Evolutionary conservation across 345 rosid genomes (phyloP).

Genomic region (Luvunga scandens): DNA sequence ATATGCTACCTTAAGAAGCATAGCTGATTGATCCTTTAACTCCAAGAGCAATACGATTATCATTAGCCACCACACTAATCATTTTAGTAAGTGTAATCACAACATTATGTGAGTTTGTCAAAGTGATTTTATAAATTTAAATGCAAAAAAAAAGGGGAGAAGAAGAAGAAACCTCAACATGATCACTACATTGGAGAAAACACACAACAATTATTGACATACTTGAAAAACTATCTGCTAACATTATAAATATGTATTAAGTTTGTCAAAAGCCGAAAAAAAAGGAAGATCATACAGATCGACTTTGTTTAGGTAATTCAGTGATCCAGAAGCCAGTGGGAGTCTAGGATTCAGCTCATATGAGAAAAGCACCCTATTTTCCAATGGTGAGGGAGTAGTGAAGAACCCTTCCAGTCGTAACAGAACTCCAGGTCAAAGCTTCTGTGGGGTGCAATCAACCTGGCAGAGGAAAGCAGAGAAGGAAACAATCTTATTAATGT

Average conservation of each 20-base stretch:
- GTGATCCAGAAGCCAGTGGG: background rate
- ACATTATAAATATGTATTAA: background rate
- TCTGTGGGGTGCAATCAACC: background rate
- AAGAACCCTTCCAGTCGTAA: background rate
- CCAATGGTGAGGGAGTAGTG: background rate
- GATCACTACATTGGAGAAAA: background rate
- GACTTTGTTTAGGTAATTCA: background rate
- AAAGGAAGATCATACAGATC: background rate
- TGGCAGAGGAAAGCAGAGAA: background rate
- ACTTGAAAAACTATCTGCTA: background rate
- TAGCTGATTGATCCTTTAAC: background rate
- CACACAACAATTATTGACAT: background rate
- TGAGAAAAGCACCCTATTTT: background rate
- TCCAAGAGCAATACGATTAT: background rate
- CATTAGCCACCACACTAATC: background rate
- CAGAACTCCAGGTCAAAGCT: background rate
- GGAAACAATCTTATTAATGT: background rate
- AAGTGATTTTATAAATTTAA: too few species aligned
- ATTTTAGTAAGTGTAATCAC: background rate
- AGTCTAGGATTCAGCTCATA: background rate
- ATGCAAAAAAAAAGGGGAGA: too few species aligned
- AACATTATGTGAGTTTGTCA: background rate
- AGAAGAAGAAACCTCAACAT: too few species aligned
- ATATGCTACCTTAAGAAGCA: too few species aligned
- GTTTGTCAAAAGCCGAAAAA: conserved; percentile 3